phyloP scores from a whole-genome alignment of 1,284 basidiomycete genomes.

The Agaricales sp. region DNA sequence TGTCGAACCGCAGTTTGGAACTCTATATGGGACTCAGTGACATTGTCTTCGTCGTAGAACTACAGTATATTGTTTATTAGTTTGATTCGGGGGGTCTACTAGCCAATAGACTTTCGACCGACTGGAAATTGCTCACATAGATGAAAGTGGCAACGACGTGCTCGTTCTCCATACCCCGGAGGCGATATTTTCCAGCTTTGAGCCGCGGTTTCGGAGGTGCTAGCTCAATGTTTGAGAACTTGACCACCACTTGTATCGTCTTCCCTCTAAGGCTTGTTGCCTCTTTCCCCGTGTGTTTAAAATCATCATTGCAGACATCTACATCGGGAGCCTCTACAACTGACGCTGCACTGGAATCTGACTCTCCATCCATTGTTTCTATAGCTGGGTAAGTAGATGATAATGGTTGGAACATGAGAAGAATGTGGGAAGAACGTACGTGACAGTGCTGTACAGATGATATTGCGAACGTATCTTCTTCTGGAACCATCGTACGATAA shows the following conservation, averaged over 20 bases:
- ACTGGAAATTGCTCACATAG: slow-evolving; percentile 9
- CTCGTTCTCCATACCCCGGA: slow-evolving; percentile 21
- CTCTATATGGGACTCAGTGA: slow-evolving; percentile 11
- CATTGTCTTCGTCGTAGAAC: slow-evolving; percentile 13
- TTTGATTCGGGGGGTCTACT: not conserved
- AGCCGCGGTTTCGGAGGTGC: slow-evolving; percentile 12
- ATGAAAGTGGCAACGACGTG: slow-evolving; percentile 20
- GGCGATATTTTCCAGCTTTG: slow-evolving; percentile 11
- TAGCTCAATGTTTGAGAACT: slow-evolving; percentile 13
- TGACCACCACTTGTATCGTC: slow-evolving; percentile 12
- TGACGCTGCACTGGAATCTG: no score
- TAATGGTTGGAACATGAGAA: no score
- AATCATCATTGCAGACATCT: no score
- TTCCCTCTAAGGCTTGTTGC: slow-evolving; percentile 18
- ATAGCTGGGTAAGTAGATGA: no score
- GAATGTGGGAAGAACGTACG: no score
- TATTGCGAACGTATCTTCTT: no score
- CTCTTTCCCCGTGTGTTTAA: no score
- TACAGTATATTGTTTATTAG: slow-evolving; percentile 1
- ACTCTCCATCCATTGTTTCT: no score
- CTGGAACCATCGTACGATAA: no score
- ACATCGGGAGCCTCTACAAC: no score
- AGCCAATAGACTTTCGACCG: no score
- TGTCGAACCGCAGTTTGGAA: slow-evolving; percentile 12
- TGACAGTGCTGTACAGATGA: no score